Conservation (phyloP, 2,329 filamentous ascomycete genomes). For the Cyphellophora attinorum region DNA sequence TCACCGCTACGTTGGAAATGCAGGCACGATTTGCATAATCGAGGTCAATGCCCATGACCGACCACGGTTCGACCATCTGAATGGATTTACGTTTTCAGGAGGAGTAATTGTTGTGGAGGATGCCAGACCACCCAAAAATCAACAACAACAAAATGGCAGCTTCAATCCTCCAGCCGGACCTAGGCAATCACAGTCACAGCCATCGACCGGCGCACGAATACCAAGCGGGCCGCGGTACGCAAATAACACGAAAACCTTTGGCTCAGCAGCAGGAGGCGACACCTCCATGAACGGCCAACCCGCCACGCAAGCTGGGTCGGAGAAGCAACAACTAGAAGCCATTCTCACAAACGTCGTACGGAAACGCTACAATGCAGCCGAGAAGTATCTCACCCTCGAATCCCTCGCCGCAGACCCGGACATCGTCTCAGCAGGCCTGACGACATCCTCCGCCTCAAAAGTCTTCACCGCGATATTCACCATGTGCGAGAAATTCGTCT, state of each 20-base stretch:
- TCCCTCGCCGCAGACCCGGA: slow-evolving; percentile 62
- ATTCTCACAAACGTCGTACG: slow-evolving; percentile 47
- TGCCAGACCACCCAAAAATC: slow-evolving; percentile 15
- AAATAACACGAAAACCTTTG: slow-evolving; percentile 1
- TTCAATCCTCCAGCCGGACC: slow-evolving; percentile 8
- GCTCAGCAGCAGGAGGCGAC: slow-evolving; percentile 1
- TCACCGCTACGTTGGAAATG: slow-evolving; percentile 11
- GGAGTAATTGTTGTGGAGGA: slow-evolving; percentile 47
- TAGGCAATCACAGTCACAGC: slow-evolving; percentile 2
- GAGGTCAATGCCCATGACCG: slow-evolving; percentile 14
- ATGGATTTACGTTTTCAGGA: slow-evolving; percentile 61
- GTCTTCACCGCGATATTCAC: slow-evolving; percentile 89
- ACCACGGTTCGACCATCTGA: slow-evolving; percentile 45
- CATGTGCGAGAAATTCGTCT: slow-evolving; percentile 63
- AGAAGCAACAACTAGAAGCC: slow-evolving; percentile 42
- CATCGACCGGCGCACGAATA: background rate
- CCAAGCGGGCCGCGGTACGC: background rate
- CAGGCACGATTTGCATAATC: slow-evolving; percentile 12
- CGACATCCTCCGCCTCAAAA: slow-evolving; percentile 64
- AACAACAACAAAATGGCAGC: slow-evolving; percentile 2
- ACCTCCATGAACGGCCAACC: slow-evolving; percentile 21
- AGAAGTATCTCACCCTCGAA: slow-evolving; percentile 78
- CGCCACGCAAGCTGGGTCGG: slow-evolving; percentile 21
- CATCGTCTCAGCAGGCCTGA: slow-evolving; percentile 65
- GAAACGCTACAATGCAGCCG: slow-evolving; percentile 59